Base-by-base conservation (phyloP, 768 basidiomycete species). In the Calocybe indica region DNA sequence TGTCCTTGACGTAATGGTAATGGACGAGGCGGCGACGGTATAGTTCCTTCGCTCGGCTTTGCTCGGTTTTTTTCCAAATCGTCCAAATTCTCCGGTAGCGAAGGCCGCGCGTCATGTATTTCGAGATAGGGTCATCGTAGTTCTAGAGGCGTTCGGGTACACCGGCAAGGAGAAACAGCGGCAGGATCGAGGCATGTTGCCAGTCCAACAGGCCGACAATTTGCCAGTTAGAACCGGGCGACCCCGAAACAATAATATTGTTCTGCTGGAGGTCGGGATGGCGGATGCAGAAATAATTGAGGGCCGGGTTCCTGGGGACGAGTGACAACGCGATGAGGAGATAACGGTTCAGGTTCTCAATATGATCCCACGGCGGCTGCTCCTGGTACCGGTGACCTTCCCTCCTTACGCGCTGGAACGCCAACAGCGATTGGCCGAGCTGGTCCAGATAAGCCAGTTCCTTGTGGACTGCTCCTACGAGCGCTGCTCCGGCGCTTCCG, bases 131-230 rank as follows among this genome's bases (percentile, higher is more conserved):
- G 50, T 78, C 76, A 56, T 62, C 65, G 55, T 75, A 59, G 65
- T 79, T 79, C 65, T 76, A 74, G 1, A 79, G 43, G 22, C 56
- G 58, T 46, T 62, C 12, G 37, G 76, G 76, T 59, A 74, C 60
- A 52, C 70, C 65, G 33, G 73, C 66, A 49, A 66, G 69, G 65
- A 80, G 76, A 63, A 74, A 79, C 52, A 52, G 22, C 58, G 78
- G 76, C 30, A 79, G 68, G 65, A 80, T 73, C 4, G 75, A 63
- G 52, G 78, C 50, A 62, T 79, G 75, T 67, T 79, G 76, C 77
- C 75, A 78, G 70, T 78, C 76, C 46, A 76, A 10, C 62, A 77
- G 51, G 64, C 75, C 53, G 47, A 69, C 62, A 58, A 79, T 50
- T 34, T 71, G 42, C 55, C 47, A 62, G 58, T 40, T 47, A 22